Percentiles rank a stretch among this genome's conserved stretches.
These are phyloP conservation scores for Ophiostoma montium DNA, from an alignment of 2,329 filamentous ascomycete genomes.

Conservation along the genomic window DNA sequence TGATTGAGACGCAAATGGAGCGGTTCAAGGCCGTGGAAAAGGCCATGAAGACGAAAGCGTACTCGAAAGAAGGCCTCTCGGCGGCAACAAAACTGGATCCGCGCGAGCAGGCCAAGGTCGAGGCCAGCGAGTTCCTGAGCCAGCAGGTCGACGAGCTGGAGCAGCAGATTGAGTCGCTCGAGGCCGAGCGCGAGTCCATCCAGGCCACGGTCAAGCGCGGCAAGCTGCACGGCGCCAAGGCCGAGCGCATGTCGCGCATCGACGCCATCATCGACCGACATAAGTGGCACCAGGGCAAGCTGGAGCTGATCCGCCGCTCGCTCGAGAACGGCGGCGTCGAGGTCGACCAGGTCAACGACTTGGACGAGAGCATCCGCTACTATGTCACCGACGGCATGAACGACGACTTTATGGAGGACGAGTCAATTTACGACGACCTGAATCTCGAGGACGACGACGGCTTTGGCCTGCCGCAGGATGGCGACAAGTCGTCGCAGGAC, in stretches of 20 bases:
- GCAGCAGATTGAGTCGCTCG: slow-evolving; percentile 80
- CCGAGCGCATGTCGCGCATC: slow-evolving; percentile 77
- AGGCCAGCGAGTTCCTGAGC: slow-evolving; percentile 74
- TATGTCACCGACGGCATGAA: slow-evolving; percentile 86
- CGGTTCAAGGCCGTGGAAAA: slow-evolving; percentile 99
- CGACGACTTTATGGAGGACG: slow-evolving; percentile 84
- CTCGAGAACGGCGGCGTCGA: slow-evolving; percentile 90
- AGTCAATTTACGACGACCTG: slow-evolving; percentile 88
- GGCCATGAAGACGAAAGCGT: slow-evolving; percentile 99
- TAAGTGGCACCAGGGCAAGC: slow-evolving; percentile 89
- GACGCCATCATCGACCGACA: slow-evolving; percentile 76
- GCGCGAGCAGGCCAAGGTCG: slow-evolving; percentile 90
- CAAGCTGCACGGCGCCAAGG: slow-evolving; percentile 72
- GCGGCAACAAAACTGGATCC: slow-evolving; percentile 88
- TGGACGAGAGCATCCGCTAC: slow-evolving; percentile 88
- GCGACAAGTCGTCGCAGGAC: slow-evolving; percentile 92
- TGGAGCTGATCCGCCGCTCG: slow-evolving; percentile 79
- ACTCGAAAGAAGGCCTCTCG: slow-evolving; percentile 92
- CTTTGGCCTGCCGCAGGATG: slow-evolving; percentile 67
- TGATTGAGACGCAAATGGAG: slow-evolving; percentile 99
- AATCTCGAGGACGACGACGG: slow-evolving; percentile 83
- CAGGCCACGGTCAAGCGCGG: slow-evolving; percentile 88
- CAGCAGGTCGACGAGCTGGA: slow-evolving; percentile 85
- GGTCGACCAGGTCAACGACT: slow-evolving; percentile 67
- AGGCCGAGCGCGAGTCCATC: slow-evolving; percentile 78